Evolutionary conservation across 495 filamentous ascomycete genomes (phyloP).

Genomic region (Hypoxylon subgilvum): DNA sequence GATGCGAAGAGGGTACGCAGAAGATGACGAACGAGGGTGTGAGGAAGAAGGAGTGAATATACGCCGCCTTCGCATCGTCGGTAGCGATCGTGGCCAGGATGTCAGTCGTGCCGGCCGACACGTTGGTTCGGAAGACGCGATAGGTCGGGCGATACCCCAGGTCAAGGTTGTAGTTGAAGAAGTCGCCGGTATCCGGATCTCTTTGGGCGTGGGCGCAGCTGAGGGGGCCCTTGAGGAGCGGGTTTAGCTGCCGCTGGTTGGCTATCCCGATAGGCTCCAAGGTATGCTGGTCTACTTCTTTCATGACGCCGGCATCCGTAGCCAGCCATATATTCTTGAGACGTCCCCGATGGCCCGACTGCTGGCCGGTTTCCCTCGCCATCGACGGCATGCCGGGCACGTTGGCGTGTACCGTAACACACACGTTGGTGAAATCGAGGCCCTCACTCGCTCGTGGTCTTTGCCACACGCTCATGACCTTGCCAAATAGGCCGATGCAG

Average conservation of each 20-base stretch:
- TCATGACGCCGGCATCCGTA: constrained; percentile 63
- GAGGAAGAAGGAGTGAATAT: constrained; percentile 77
- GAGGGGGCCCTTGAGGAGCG: constrained; percentile 66
- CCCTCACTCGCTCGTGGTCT: constrained; percentile 19
- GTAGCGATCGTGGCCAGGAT: constrained; percentile 71
- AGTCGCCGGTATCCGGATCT: constrained; percentile 73
- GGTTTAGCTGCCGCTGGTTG: constrained; percentile 65
- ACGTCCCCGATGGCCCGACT: constrained; percentile 35
- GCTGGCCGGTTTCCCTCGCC: constrained; percentile 13
- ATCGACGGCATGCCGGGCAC: constrained; percentile 54
- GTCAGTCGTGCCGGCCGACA: constrained; percentile 65
- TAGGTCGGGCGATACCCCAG: constrained; percentile 53
- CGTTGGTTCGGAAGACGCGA: constrained; percentile 67
- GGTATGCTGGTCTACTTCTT: constrained; percentile 69
- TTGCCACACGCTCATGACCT: constrained; percentile 64
- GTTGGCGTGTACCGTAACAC: constrained; percentile 66
- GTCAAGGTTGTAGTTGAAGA: constrained; percentile 79
- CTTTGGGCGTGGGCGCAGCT: constrained; percentile 71
- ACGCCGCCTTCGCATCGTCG: constrained; percentile 57
- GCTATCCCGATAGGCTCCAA: constrained; percentile 70
- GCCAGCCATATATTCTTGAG: constrained; percentile 61
- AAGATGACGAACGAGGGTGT: constrained; percentile 69
- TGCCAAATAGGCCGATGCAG: constrained; percentile 70
- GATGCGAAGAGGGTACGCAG: constrained; percentile 63
- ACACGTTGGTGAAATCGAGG: constrained; percentile 58